These are phyloP conservation scores for Phytophthora europaea DNA, from an alignment of 352 stramenopile species.

Conservation along the genomic window DNA sequence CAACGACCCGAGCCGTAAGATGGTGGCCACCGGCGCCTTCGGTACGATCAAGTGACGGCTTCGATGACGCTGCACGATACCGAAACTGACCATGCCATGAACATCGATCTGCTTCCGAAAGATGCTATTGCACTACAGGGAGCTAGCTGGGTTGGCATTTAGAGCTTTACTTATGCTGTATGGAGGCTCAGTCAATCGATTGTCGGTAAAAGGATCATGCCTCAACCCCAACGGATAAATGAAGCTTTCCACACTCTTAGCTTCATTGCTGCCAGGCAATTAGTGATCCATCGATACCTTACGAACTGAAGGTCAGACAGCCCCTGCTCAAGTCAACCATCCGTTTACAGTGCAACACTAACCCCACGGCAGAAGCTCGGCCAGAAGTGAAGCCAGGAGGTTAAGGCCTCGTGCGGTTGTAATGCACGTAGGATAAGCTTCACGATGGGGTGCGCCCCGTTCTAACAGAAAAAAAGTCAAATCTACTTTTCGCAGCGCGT, in stretches of 20 bases:
- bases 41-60: slow-evolving; percentile 47
- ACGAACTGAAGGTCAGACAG: not conserved
- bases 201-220: too few species aligned
- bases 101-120: slow-evolving; percentile 47
- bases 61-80: slow-evolving; percentile 56
- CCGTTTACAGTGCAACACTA: slow-evolving; percentile 7
- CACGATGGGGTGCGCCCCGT: slow-evolving; percentile 21
- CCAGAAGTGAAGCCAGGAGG: not conserved
- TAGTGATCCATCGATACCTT: too few species aligned
- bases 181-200: too few species aligned
- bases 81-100: slow-evolving; percentile 42
- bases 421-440: slow-evolving; percentile 6
- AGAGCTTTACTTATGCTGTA: slow-evolving; percentile 1
- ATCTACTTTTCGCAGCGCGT: slow-evolving; percentile 8
- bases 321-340: not conserved
- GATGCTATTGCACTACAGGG: slow-evolving; percentile 17
- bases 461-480: slow-evolving; percentile 36
- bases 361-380: slow-evolving; percentile 4
- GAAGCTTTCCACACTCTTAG: too few species aligned
- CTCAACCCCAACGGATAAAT: too few species aligned
- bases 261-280: too few species aligned
- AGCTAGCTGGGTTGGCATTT: not conserved
- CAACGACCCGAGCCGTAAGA: slow-evolving; percentile 62
- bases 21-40: slow-evolving; percentile 53
- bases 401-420: slow-evolving; percentile 18